Evolutionary conservation across 164 flowering plant genomes (phyloP), one percentile per base, ranked within the genome.

Genomic region (Nelumbo lutea): DNA sequence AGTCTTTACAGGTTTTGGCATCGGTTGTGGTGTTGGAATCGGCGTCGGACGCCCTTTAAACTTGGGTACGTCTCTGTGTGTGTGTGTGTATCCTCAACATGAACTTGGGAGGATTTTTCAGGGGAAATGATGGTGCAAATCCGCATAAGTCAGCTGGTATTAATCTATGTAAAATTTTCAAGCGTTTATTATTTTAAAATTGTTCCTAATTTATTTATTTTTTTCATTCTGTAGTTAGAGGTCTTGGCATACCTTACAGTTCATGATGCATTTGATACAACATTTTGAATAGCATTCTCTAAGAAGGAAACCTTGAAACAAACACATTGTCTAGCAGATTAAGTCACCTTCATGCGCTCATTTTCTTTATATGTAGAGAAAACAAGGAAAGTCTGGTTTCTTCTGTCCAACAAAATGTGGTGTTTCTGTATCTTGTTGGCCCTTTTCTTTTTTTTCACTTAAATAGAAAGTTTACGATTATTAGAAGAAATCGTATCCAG

Each of bases 21-120:
- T 95, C 53, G 98, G 98, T 6, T 95, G 98, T 73, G 98, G 97
- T 56, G 67, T 92, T 78, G 98, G 98, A 42, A 90, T 95, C 73
- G 98, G 98, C 72, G 84, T 88, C 45, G 97, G 97, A 7, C 80
- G 87, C 66, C 97, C 93, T 62, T 62, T 92, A 69, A 89, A 95
- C 77, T 53, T 90, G 27, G 94, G 98, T 92, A 82, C 27, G 11
- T 46, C 51, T 10, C 6, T 65, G n/a, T n/a, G n/a, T n/a, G n/a
- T n/a, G n/a, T n/a, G n/a, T n/a, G n/a, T n/a, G n/a, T n/a, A n/a
- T n/a, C n/a, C n/a, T n/a, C n/a, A 55, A 45, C 43, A 85, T 81
- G 84, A 68, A 85, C 59, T 72, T 76, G n/a, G 76, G 71, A 4
- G 57, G 73, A 14, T 71, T 78, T 47, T 76, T 77, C 68, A 75